Percentiles rank a stretch among this genome's conserved stretches.
These are phyloP conservation scores for Ophiostoma angusticollis DNA, from an alignment of 2,329 filamentous ascomycete species.

Conservation along the genomic window DNA sequence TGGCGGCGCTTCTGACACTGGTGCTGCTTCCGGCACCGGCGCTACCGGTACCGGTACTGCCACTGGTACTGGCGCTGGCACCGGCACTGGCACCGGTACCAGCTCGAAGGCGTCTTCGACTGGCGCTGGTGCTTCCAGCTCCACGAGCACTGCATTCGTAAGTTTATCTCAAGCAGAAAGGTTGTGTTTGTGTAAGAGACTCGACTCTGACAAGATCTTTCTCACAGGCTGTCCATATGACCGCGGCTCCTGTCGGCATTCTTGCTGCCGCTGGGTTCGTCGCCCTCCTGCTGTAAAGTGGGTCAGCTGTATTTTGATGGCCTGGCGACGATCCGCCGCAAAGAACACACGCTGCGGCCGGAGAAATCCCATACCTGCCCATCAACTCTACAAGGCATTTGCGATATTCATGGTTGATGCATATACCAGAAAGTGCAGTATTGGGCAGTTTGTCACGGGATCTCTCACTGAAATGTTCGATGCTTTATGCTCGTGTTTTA, in stretches of 20 bases:
- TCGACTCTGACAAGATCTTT: not conserved
- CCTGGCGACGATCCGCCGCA: too few species aligned
- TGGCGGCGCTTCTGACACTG: slow-evolving; percentile 8
- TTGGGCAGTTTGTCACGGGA: not conserved
- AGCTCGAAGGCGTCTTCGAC: not conserved
- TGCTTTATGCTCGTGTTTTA: not conserved
- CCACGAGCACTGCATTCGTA: slow-evolving; percentile 17
- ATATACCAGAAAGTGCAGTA: not conserved
- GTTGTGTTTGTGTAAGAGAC: too few species aligned
- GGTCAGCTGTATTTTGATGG: not conserved
- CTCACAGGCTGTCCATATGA: slow-evolving; percentile 25
- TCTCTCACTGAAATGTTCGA: not conserved
- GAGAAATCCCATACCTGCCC: too few species aligned
- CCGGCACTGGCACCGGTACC: slow-evolving; percentile 1
- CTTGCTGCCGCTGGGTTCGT: slow-evolving; percentile 37
- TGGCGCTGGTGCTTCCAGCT: slow-evolving; percentile 11
- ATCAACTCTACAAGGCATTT: not conserved
- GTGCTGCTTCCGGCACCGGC: slow-evolving; percentile 14
- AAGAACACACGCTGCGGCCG: too few species aligned
- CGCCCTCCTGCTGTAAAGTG: slow-evolving; percentile 33
- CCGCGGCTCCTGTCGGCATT: slow-evolving; percentile 32
- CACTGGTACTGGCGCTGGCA: slow-evolving; percentile 1
- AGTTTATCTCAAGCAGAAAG: too few species aligned
- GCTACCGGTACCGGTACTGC: not conserved
- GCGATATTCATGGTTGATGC: not conserved